A percentile compares a stretch with the other conserved stretches of the same genome.
Evolutionary conservation across 345 rosid species (phyloP).

Genomic region (Eucalyptus tenuipes): DNA sequence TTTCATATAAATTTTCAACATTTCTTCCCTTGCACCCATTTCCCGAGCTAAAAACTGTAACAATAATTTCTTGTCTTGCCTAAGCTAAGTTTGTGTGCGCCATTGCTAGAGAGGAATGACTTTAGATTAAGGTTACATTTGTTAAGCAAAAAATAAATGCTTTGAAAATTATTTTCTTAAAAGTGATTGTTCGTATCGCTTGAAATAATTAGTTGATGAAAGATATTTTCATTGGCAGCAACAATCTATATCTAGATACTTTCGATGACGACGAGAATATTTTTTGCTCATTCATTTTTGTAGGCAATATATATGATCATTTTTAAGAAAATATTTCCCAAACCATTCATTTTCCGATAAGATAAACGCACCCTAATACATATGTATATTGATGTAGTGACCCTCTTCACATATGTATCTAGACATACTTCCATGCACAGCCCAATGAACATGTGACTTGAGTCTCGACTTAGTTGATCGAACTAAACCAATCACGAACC

Average conservation of each 20-base stretch:
- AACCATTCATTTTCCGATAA: rapidly evolving
- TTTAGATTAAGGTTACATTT: neutral
- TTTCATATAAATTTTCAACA: neutral
- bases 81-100: neutral
- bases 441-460: neutral
- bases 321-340: neutral
- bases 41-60: neutral
- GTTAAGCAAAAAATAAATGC: neutral
- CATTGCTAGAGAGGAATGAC: neutral
- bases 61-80: neutral
- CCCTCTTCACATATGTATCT: neutral
- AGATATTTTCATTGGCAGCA: neutral
- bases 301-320: neutral
- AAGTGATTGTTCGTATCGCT: neutral
- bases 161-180: neutral
- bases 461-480: neutral
- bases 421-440: neutral
- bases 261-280: rapidly evolving
- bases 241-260: no score
- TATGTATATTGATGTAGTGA: no score
- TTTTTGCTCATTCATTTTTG: neutral
- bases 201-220: neutral
- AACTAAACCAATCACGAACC: neutral
- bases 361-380: neutral
- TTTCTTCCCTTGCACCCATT: neutral